These are phyloP conservation scores for Capsicum chinense DNA, from an alignment of 257 asterid species.

Conservation along the genomic window DNA sequence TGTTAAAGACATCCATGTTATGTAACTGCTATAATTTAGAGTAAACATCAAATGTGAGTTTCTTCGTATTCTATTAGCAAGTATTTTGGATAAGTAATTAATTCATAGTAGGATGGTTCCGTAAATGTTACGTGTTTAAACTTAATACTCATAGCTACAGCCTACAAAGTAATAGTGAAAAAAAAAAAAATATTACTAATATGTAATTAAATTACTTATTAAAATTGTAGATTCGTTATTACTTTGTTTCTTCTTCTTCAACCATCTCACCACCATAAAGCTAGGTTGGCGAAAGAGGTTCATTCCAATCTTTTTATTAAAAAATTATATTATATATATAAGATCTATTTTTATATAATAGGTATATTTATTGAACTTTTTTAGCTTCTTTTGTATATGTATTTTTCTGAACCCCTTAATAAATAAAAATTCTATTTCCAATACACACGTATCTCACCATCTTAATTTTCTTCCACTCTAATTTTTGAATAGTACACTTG, in stretches of 20 bases:
- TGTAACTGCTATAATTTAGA: too few relatives aligned
- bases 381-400: too few relatives aligned
- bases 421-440: too few relatives aligned
- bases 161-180: neutral
- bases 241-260: neutral
- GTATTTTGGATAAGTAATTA: neutral
- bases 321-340: too few relatives aligned
- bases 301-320: too few relatives aligned
- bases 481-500: conserved; percentile 18
- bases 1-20: neutral
- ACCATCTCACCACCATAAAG: neutral
- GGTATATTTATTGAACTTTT: too few relatives aligned
- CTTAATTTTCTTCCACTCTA: neutral
- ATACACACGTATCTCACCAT: too few relatives aligned
- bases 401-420: too few relatives aligned
- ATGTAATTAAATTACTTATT: neutral
- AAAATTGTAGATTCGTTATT: too few relatives aligned
- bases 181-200: too few relatives aligned
- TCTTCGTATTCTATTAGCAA: neutral
- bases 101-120: neutral
- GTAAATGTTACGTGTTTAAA: neutral
- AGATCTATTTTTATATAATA: too few relatives aligned
- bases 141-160: neutral
- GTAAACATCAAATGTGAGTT: neutral
- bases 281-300: too few relatives aligned